Base-by-base conservation (phyloP, 2,329 filamentous ascomycete species). In the Trichophyton simii region DNA sequence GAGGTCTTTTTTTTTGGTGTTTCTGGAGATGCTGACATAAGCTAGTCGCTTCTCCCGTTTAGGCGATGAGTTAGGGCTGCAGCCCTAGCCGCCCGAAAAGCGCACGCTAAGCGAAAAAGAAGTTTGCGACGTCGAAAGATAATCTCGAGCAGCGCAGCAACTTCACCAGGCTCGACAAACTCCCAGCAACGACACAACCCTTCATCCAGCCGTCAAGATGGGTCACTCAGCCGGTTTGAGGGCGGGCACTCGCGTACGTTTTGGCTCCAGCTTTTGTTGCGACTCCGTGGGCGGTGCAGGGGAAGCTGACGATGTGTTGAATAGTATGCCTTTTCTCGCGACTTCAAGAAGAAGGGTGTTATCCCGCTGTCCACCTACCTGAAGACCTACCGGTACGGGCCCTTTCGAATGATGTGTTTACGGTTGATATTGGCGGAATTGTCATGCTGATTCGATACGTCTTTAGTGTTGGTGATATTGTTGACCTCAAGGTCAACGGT, bases 401-500 rank as follows among this genome's bases (percentile, higher is more conserved):
- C 28, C 64, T 65, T 62, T 64, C 58, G 61, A 59, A 38, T 38
- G 34, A 38, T 38, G 11, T 46, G 60, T 38, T 58, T 61, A 62
- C 62, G 55, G 34, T 28, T 50, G 57, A 59, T 20, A 46, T 8
- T 25, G 4, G 55, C 13, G 7, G 36, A 58, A 6, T 42, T 36
- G 20, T 20, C 34, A 58, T 58, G 20, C 41, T 58, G 18, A 42
- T 58, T n/a, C n/a, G 25, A 18, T 15, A 22, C 3, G 38, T 28
- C 28, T 52, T 20, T 72, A 90, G 87, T 78, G 94, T 99, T 75
- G 94, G 94, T 79, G 94, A 99, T 76, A 96, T 97, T 72, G 94
- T 99, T 75, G 94, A 99, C 78, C 90, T 99, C 78, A 95, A 95
- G 82, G 89, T 88, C 76, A 97, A 99, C 83, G 94, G 91, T 87